Percentiles rank a stretch among this genome's conserved stretches.
These are phyloP conservation scores for Chaetomidium leptoderma DNA, from an alignment of 495 filamentous ascomycete genomes.

Conservation along the genomic window DNA sequence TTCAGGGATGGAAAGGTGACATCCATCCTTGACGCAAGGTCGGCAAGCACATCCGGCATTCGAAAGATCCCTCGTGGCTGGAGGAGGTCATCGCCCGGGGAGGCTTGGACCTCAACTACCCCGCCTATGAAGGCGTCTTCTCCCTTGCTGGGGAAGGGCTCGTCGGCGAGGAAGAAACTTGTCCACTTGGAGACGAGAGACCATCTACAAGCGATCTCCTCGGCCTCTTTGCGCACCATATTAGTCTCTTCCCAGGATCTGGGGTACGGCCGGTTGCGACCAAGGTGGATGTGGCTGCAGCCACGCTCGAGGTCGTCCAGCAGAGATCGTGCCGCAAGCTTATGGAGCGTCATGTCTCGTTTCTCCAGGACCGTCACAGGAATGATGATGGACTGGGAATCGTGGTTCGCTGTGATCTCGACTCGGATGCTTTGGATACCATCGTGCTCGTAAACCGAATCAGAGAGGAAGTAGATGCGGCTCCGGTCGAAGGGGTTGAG, in stretches of 20 bases:
- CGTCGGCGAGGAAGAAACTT: constrained; percentile 20
- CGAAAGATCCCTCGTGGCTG: background rate
- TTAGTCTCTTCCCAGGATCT: constrained; percentile 3
- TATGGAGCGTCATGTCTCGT: constrained; percentile 13
- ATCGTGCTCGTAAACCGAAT: background rate
- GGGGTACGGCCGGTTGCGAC: background rate
- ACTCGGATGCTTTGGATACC: background rate
- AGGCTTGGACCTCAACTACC: background rate
- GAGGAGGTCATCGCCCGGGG: constrained; percentile 6
- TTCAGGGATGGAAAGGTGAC: too few species aligned
- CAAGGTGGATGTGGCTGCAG: constrained; percentile 14
- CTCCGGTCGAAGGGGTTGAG: constrained; percentile 15
- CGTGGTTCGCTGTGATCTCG: background rate
- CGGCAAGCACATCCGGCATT: too few species aligned
- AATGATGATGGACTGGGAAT: background rate
- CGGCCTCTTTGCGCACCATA: constrained; percentile 10
- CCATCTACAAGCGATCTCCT: constrained; percentile 20
- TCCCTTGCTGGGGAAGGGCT: background rate
- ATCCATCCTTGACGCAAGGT: too few species aligned
- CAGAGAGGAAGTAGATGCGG: constrained; percentile 17
- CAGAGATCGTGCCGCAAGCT: constrained; percentile 17
- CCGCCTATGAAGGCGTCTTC: constrained; percentile 1
- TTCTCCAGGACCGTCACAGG: constrained; percentile 11
- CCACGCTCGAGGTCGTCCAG: constrained; percentile 22
- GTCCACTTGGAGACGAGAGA: constrained; percentile 23